phyloP scores from a whole-genome alignment of 2,329 filamentous ascomycete species.

The Penicillium brasilianum region DNA sequence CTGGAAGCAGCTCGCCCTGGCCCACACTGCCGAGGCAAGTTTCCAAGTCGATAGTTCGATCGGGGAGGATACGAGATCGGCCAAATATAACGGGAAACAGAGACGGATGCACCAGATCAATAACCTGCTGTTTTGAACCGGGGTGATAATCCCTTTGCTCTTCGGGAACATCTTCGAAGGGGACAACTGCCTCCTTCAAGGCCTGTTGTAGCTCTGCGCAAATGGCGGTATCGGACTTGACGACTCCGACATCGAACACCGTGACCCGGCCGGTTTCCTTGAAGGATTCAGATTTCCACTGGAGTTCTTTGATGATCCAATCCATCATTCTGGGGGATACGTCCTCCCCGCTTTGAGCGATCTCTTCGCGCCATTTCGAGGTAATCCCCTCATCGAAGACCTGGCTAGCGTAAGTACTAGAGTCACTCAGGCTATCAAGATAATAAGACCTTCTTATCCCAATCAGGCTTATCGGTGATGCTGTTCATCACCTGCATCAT shows the following conservation, averaged over 20 bases:
- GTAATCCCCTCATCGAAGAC: conserved; percentile 42
- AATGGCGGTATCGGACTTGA: conserved; percentile 61
- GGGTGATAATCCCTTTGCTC: conserved; percentile 67
- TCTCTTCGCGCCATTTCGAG: conserved; percentile 41
- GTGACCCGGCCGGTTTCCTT: conserved; percentile 47
- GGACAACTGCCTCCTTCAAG: conserved; percentile 54
- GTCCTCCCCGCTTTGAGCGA: conserved; percentile 25
- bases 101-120: conserved; percentile 70
- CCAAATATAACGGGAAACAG: conserved; percentile 43
- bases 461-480: conserved; percentile 51
- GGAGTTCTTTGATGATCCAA: conserved; percentile 54
- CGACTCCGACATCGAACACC: conserved; percentile 53
- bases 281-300: conserved; percentile 53
- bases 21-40: conserved; percentile 29
- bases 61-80: conserved; percentile 30
- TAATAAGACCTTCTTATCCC: conserved; percentile 46
- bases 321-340: conserved; percentile 44
- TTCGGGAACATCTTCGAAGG: conserved; percentile 60
- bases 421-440: neutral
- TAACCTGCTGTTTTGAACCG: conserved; percentile 60
- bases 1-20: conserved; percentile 11
- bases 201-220: conserved; percentile 45
- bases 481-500: conserved; percentile 51
- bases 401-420: neutral
- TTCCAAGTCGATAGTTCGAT: conserved; percentile 25